Evolutionary conservation across 495 filamentous ascomycete species (phyloP).

Genomic region (Talaromyces thailandensis): DNA sequence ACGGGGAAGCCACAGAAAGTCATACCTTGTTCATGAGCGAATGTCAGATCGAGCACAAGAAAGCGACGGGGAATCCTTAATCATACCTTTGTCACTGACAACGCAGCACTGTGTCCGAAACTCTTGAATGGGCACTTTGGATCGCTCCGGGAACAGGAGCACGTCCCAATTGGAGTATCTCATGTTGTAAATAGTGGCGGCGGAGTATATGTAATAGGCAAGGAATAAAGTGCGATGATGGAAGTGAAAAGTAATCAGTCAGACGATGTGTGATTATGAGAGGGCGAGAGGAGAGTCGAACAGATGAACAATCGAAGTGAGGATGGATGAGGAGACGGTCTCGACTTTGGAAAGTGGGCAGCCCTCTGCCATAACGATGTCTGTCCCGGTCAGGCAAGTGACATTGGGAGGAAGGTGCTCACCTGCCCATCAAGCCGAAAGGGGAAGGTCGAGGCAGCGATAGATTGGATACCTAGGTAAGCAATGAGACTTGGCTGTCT

Average conservation of each 20-base stretch:
- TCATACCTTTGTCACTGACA: constrained; percentile 53
- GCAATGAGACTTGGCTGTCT: neutral
- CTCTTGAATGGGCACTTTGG: constrained; percentile 67
- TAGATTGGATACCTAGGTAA: neutral
- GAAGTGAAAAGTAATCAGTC: neutral
- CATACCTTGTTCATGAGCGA: too few relatives aligned
- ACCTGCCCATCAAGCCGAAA: neutral
- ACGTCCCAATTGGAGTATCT: constrained; percentile 83
- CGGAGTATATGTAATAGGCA: constrained; percentile 10
- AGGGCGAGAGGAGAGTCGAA: neutral
- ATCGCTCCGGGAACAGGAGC: constrained; percentile 61
- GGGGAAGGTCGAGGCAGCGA: neutral
- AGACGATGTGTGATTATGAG: neutral
- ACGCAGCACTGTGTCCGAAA: constrained; percentile 80
- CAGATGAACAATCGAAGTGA: too few relatives aligned
- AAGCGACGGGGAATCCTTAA: neutral
- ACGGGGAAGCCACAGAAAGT: neutral
- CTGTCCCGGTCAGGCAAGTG: neutral
- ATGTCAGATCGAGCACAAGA: neutral
- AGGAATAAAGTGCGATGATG: neutral
- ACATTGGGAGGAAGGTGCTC: neutral
- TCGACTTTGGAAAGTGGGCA: neutral
- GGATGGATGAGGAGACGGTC: neutral
- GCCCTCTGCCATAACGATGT: neutral
- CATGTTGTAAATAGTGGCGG: constrained; percentile 35